Evolutionary conservation across 495 filamentous ascomycete genomes (phyloP).

Genomic region (Penicillium ucsense): DNA sequence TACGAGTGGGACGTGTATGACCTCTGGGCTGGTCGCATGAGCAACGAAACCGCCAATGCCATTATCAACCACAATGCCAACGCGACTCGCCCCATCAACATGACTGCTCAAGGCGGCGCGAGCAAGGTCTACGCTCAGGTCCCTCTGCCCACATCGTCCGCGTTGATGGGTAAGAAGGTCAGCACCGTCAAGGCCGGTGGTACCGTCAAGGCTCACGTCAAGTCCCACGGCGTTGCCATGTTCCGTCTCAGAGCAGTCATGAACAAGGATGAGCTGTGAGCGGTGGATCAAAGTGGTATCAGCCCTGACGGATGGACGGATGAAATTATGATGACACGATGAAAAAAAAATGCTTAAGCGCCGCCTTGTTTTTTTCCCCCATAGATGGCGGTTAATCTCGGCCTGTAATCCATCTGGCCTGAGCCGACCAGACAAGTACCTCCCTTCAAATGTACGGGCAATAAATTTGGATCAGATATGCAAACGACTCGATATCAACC

Average conservation of each 20-base stretch:
- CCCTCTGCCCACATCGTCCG: slow-evolving; percentile 18
- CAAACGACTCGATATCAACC: too few species aligned
- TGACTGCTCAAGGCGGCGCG: slow-evolving; percentile 27
- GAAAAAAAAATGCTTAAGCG: slow-evolving; percentile 3
- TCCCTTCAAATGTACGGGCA: too few species aligned
- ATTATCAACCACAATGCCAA: slow-evolving; percentile 27
- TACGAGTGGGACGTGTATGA: slow-evolving; percentile 44
- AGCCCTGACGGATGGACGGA: neutral
- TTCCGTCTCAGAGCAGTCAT: slow-evolving; percentile 34
- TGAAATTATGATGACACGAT: slow-evolving; percentile 8
- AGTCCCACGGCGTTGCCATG: slow-evolving; percentile 36
- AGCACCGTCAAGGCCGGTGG: slow-evolving; percentile 28
- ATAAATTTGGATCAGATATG: too few species aligned
- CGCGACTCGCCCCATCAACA: slow-evolving; percentile 21
- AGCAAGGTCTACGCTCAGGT: slow-evolving; percentile 27
- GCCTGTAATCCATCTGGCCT: too few species aligned
- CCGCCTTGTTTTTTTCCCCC: too few species aligned
- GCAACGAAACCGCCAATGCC: slow-evolving; percentile 26
- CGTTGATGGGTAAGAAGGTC: slow-evolving; percentile 34
- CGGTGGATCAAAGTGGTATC: slow-evolving; percentile 15
- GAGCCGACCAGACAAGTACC: too few species aligned
- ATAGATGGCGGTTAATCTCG: too few species aligned
- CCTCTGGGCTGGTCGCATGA: slow-evolving; percentile 48
- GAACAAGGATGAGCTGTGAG: slow-evolving; percentile 37
- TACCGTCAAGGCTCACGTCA: slow-evolving; percentile 28